Evolutionary conservation across 2,329 filamentous ascomycete species (phyloP), one percentile per base, ranked within the genome.

Genomic region (Dryadomyces quercus-mongolicae): DNA sequence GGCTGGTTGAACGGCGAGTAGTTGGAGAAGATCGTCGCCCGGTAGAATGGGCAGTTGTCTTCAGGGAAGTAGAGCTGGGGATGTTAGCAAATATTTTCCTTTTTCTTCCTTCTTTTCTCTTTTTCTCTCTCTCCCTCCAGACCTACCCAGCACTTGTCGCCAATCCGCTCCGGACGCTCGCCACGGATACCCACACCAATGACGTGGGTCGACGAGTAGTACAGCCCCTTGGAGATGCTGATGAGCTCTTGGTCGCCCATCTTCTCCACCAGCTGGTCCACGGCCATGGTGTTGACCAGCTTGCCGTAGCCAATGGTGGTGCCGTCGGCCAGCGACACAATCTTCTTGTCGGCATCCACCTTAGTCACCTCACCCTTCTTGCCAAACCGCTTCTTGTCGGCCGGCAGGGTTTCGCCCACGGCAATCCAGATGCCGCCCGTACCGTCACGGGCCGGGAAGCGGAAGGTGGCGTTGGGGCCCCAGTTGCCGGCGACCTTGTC

Each of bases 11-110:
- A 84, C 53, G 92, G 93, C 21, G 93, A 97, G 81, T 98, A 98
- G 82, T 98, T 98, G 73, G 92, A 97, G 82, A 98, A 98, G 75
- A 98, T 97, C 67, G 93, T 98, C 66, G 93, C 93, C 63, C 93
- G 88, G 80, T 98, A 98, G 80, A 98, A 98, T 68, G 90, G 90
- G 78, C 90, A 96, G 80, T 98, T 86, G 71, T 95, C 86, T 72
- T 98, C 93, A 59, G 93, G 93, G 83, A 97, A 98, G 82, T 98
- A 98, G 61, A 98, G 78, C 84, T 85, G 55, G 31, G 2, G 15
- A 0, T n/a, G 34, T 54, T 49, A 52, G 45, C n/a, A n/a, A n/a
- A n/a, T n/a, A n/a, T n/a, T n/a, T n/a, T n/a, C n/a, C n/a, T n/a
- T n/a, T n/a, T n/a, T n/a, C n/a, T n/a, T n/a, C n/a, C n/a, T n/a